Evolutionary conservation across 108 stramenopile genomes (phyloP), one percentile per base, ranked within the genome.

Genomic region (Cylindrotheca closterium): DNA sequence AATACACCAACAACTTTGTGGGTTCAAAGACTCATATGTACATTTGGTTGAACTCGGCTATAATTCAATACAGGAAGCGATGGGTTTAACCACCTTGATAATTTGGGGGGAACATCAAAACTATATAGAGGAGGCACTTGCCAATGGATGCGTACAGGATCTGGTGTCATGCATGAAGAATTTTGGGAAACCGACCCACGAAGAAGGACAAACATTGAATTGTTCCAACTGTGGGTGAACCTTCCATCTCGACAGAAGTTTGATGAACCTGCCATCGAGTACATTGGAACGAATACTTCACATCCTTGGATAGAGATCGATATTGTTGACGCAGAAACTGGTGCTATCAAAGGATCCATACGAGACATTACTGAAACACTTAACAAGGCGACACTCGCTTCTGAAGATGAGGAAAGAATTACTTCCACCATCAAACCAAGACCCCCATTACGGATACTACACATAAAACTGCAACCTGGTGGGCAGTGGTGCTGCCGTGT

Each of bases 221-320:
- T 95, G 50, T 95, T 78, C 77, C 93, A 95, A 51, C 49, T 92
- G 22, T 95, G 93, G 93, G 32, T 95, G 30, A 92, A 95, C 67
- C 49, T 92, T 10, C 90, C 90, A 2, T 47, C 65, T 0, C 26
- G 55, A 23, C 30, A 65, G 30, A 90, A 90, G 62, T 60, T 89
- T 62, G 60, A 71, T 23, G 54, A 48, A 49, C 92, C 92, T 10
- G 47, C 57, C 17, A 73, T 71, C 37, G 37, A 42, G 37, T 42
- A 42, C 15, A 42, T 42, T 42, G 37, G 37, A 42, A 42, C 7
- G 10, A 42, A 42, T 42, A 42, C 37, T 15, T 7, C 7, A 7
- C 37, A 42, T 42, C 37, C 37, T 10, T 42, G 37, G 37, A 42
- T 42, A 7, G 37, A 42, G 37, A 42, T 10, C 15, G 37, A 42